phyloP scores from a whole-genome alignment of 768 basidiomycete species.

The Coprinellus micaceus region DNA sequence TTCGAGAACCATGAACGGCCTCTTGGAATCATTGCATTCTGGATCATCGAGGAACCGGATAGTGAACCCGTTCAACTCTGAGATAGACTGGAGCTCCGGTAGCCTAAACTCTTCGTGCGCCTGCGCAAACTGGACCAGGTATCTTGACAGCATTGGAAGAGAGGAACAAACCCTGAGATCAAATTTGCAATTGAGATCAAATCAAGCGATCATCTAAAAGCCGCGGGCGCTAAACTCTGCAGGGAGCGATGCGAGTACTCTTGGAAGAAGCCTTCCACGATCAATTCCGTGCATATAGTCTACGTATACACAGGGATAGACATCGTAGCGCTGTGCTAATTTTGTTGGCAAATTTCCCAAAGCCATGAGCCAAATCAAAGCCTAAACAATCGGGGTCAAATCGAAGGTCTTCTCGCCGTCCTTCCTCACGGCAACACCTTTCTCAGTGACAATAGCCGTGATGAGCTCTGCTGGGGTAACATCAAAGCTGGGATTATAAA shows the following conservation, averaged over 20 bases:
- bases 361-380: neutral
- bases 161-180: neutral
- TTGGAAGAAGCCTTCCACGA: no score
- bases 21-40: constrained; percentile 47
- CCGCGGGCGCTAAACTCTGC: neutral
- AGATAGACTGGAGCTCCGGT: constrained; percentile 76
- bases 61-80: constrained; percentile 67
- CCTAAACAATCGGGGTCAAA: constrained; percentile 51
- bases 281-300: no score
- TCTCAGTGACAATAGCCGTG: constrained; percentile 93
- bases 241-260: neutral
- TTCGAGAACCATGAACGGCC: constrained; percentile 73
- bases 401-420: constrained; percentile 60
- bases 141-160: constrained; percentile 27
- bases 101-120: constrained; percentile 78
- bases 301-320: no score
- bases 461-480: constrained; percentile 93
- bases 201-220: neutral
- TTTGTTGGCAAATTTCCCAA: neutral
- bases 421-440: constrained; percentile 78
- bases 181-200: neutral
- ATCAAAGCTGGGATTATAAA: constrained; percentile 96
- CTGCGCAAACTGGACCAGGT: constrained; percentile 76
- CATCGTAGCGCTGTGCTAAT: neutral
- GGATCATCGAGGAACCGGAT: constrained; percentile 44